These are phyloP conservation scores for Xylaria sp. DNA, from an alignment of 2,329 filamentous ascomycete species.

Conservation along the genomic window DNA sequence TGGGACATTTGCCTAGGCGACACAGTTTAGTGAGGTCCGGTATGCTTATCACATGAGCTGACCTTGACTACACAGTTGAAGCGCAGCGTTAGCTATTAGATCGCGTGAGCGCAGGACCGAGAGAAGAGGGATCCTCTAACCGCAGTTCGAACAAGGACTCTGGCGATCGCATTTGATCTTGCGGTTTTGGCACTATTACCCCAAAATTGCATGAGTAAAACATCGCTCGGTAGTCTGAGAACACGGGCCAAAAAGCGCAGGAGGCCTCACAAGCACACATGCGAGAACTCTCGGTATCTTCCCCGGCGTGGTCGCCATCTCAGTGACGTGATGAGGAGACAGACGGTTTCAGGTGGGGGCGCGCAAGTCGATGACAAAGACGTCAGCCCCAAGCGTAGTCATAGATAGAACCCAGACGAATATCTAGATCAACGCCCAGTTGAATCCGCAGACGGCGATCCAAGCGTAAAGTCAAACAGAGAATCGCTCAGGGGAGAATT, in stretches of 20 bases:
- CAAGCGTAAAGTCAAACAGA: neutral
- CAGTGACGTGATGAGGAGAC: constrained; percentile 31
- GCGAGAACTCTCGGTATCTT: constrained; percentile 47
- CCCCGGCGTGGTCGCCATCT: constrained; percentile 42
- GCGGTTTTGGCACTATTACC: constrained; percentile 61
- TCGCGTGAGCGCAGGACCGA: neutral
- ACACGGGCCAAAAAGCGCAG: neutral
- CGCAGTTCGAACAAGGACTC: constrained; percentile 68
- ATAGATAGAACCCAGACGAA: constrained; percentile 3
- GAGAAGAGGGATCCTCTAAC: constrained; percentile 25
- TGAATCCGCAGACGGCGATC: neutral
- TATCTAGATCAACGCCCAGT: neutral
- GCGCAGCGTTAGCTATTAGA: constrained; percentile 17
- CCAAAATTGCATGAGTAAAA: constrained; percentile 4
- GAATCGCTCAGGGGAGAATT: neutral
- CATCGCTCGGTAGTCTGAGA: neutral
- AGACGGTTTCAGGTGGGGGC: constrained; percentile 13
- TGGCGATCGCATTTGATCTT: constrained; percentile 71
- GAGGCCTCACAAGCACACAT: constrained; percentile 41
- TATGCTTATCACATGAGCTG: constrained; percentile 33
- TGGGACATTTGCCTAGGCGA: constrained; percentile 63
- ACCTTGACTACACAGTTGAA: constrained; percentile 58
- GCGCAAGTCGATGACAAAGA: constrained; percentile 11
- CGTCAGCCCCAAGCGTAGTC: constrained; percentile 19
- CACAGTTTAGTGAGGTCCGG: constrained; percentile 28